A percentile compares a stretch with the other conserved stretches of the same genome.
phyloP scores from a whole-genome alignment of 805 yeast species.

The Cyberlindnera saturnus region DNA sequence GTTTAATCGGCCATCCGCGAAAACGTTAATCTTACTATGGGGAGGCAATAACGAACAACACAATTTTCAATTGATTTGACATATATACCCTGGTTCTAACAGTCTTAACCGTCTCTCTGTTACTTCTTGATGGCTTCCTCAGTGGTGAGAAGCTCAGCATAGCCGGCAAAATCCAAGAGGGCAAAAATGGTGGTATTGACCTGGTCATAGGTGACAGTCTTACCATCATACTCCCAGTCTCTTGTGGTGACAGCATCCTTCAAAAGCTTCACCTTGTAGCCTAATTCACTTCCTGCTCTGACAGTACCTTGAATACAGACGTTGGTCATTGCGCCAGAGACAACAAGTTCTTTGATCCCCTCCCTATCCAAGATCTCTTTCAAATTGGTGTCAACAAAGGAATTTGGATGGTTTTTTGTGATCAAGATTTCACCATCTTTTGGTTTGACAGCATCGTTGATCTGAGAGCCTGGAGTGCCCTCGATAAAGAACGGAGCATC shows the following conservation, averaged over 20 bases:
- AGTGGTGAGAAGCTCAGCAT: slow-evolving; percentile 3
- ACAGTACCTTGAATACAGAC: slow-evolving; percentile 18
- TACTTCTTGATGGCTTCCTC: background rate
- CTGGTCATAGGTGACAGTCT: slow-evolving; percentile 6
- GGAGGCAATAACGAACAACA: background rate
- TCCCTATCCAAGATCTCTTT: slow-evolving; percentile 4
- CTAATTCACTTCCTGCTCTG: slow-evolving; percentile 15
- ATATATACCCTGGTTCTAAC: background rate
- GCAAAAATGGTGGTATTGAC: slow-evolving; percentile 13
- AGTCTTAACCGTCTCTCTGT: too few species aligned
- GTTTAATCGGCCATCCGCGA: too few species aligned
- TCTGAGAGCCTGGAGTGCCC: slow-evolving; percentile 9
- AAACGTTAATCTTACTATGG: background rate
- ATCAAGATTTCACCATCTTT: slow-evolving; percentile 7
- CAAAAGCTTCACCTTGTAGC: slow-evolving; percentile 10
- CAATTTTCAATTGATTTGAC: background rate
- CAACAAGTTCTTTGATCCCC: slow-evolving; percentile 5
- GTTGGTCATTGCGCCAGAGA: slow-evolving; percentile 19
- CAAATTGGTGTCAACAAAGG: slow-evolving; percentile 12
- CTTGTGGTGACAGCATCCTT: slow-evolving; percentile 17
- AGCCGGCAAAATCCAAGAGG: slow-evolving; percentile 10
- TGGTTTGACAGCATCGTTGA: slow-evolving; percentile 9
- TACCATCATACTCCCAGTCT: slow-evolving; percentile 14
- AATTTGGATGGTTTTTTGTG: slow-evolving; percentile 12
- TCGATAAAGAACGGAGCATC: slow-evolving; percentile 8